Conservation (phyloP, 257 asterid species). For the Ligustrum vulgare region DNA sequence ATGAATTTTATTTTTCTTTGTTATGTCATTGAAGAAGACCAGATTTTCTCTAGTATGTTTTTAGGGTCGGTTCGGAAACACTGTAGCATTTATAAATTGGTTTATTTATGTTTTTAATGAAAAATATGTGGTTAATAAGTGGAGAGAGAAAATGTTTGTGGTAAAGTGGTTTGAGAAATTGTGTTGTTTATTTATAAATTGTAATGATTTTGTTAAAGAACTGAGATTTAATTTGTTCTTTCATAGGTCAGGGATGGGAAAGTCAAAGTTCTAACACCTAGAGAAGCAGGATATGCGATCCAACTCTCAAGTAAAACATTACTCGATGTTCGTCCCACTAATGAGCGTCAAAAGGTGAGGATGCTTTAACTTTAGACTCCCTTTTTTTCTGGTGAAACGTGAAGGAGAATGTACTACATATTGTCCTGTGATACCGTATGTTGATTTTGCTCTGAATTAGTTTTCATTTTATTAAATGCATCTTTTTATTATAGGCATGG, state of each 20-base stretch:
- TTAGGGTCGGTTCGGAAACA: too few species aligned
- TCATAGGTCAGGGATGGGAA: slow-evolving; percentile 78
- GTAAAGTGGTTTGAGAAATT: too few species aligned
- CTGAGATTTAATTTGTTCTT: slow-evolving; percentile 17
- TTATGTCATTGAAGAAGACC: background rate
- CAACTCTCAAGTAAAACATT: slow-evolving; percentile 75
- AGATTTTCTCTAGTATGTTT: background rate
- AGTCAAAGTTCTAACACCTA: slow-evolving; percentile 83
- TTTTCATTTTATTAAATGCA: background rate
- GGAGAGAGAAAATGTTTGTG: too few species aligned
- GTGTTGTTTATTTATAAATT: too few species aligned
- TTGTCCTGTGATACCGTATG: slow-evolving; percentile 1
- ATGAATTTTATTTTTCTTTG: background rate
- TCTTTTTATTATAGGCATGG: slow-evolving; percentile 61
- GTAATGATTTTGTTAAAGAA: too few species aligned
- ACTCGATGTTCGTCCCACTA: slow-evolving; percentile 92
- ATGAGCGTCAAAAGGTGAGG: slow-evolving; percentile 72
- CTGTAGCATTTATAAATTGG: too few species aligned
- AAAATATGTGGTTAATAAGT: too few species aligned
- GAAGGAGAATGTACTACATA: background rate
- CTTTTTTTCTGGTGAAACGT: background rate
- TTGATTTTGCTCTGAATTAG: background rate
- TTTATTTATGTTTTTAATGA: too few species aligned
- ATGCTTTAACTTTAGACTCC: background rate
- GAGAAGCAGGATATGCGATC: slow-evolving; percentile 97